Conservation (phyloP, 176 grass and related monocot species). For the Hordeum marinum region DNA sequence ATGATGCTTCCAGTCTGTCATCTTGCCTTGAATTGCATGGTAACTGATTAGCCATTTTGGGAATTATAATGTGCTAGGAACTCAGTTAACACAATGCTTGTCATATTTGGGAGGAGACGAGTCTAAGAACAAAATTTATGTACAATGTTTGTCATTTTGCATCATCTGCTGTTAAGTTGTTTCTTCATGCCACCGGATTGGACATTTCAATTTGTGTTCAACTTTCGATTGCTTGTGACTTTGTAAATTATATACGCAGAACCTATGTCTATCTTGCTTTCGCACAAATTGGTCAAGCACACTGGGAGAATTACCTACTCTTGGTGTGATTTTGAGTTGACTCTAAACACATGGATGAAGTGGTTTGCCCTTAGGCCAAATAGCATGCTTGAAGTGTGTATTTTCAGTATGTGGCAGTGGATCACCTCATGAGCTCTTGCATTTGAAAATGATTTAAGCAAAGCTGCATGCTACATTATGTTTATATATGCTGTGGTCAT, state of each 20-base stretch:
- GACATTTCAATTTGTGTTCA: neutral
- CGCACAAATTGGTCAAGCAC: neutral
- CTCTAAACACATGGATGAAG: neutral
- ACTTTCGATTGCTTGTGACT: neutral
- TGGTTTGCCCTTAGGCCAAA: neutral
- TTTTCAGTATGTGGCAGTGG: neutral
- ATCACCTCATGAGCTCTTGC: neutral
- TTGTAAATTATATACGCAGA: neutral
- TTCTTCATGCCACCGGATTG: neutral
- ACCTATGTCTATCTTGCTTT: neutral
- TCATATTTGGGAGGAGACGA: neutral
- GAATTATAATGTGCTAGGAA: neutral
- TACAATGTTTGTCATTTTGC: neutral
- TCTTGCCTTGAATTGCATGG: neutral
- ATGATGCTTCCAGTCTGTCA: neutral
- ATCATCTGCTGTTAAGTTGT: neutral
- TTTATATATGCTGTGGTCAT: neutral
- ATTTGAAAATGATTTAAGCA: slow-evolving; percentile 11
- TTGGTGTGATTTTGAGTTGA: neutral
- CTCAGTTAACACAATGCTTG: neutral
- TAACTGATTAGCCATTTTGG: neutral
- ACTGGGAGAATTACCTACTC: neutral
- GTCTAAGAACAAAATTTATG: neutral
- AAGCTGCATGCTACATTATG: slow-evolving; percentile 7
- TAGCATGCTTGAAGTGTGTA: neutral